Conservation (phyloP, 306 rosid genomes). For the Spatholobus suberectus region DNA sequence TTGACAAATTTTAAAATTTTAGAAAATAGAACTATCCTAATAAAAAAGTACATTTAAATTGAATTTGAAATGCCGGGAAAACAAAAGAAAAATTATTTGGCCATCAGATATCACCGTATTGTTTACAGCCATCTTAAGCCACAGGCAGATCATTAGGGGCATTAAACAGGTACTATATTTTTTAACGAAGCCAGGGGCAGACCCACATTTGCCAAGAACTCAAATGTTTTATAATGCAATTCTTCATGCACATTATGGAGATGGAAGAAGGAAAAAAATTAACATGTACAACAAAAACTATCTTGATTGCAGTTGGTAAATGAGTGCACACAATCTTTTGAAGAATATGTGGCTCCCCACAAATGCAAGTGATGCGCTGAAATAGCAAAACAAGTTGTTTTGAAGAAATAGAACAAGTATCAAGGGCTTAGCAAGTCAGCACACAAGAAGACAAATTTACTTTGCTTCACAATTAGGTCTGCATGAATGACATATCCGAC, state of each 20-base stretch:
- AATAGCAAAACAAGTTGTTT: too few species aligned
- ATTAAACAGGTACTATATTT: not conserved
- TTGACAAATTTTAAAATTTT: not conserved
- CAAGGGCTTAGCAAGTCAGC: conserved; percentile 13
- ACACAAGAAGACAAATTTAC: not conserved
- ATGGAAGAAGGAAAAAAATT: not conserved
- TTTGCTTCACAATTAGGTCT: not conserved
- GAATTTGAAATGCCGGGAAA: not conserved
- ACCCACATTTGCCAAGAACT: not conserved
- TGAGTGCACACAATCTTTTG: not conserved
- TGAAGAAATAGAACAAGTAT: not conserved
- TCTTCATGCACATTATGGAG: not conserved
- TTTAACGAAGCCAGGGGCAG: conserved; percentile 1
- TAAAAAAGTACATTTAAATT: not conserved
- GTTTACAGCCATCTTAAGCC: too few species aligned
- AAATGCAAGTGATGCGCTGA: too few species aligned
- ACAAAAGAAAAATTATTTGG: not conserved
- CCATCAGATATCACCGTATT: not conserved
- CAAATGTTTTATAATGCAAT: not conserved
- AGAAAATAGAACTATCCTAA: not conserved
- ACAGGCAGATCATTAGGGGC: too few species aligned
- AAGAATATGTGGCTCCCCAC: not conserved
- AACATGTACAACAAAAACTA: conserved; percentile 24
- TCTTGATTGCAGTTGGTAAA: conserved; percentile 22
- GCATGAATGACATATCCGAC: not conserved